phyloP scores from a whole-genome alignment of 2,329 filamentous ascomycete genomes.

The Fusarium verrucosum region DNA sequence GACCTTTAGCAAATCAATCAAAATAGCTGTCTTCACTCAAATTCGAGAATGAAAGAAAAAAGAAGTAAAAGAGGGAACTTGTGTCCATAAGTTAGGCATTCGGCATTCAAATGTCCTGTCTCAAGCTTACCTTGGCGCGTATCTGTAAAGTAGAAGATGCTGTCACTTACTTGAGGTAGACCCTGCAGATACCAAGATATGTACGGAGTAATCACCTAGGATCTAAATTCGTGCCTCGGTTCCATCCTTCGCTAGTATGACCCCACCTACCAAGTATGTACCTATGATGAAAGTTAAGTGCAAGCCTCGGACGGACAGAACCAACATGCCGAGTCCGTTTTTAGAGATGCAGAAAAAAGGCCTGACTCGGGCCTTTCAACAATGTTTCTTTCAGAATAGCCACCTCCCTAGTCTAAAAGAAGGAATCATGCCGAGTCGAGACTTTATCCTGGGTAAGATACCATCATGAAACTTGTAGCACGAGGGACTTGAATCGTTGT shows the following conservation, averaged over 20 bases:
- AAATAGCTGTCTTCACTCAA: no score
- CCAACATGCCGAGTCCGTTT: background rate
- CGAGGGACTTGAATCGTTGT: background rate
- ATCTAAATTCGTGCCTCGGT: slow-evolving; percentile 31
- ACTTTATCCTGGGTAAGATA: background rate
- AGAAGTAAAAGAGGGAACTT: no score
- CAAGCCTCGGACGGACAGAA: background rate
- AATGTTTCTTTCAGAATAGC: background rate
- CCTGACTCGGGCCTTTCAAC: background rate
- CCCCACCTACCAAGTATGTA: slow-evolving; percentile 20
- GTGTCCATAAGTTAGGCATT: no score
- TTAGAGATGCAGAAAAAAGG: background rate
- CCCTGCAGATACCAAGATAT: background rate
- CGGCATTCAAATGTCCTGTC: no score
- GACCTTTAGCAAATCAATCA: background rate
- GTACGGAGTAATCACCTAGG: no score
- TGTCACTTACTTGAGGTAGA: background rate
- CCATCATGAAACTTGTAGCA: background rate
- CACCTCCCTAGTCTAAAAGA: background rate
- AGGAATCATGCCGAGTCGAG: background rate
- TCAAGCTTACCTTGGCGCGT: no score
- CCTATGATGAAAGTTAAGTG: slow-evolving; percentile 5
- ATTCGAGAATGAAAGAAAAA: no score
- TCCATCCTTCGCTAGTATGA: slow-evolving; percentile 3
- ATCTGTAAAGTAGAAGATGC: no score